A percentile compares a stretch with the other conserved stretches of the same genome.
These are phyloP conservation scores for Neurospora discreta DNA, from an alignment of 495 filamentous ascomycete species.

Conservation along the genomic window DNA sequence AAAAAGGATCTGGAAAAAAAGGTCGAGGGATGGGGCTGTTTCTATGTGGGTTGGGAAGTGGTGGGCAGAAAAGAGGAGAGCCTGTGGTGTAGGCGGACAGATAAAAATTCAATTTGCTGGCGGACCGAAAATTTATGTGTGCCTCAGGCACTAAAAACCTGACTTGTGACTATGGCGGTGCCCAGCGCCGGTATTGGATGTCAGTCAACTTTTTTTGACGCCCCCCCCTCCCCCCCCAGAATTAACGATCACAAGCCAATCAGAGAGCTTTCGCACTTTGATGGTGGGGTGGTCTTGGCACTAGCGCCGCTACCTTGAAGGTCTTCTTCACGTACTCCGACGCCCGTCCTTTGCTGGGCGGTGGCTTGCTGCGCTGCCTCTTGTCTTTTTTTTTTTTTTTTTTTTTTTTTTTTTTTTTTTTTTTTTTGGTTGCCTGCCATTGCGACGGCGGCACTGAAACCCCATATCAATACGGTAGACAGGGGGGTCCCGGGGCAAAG, in stretches of 20 bases:
- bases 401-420: background rate
- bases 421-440: background rate
- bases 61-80: slow-evolving; percentile 22
- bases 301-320: background rate
- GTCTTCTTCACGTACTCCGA: background rate
- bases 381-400: background rate
- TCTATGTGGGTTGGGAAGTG: slow-evolving; percentile 19
- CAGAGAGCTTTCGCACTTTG: background rate
- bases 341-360: background rate
- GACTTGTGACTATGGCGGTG: background rate
- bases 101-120: slow-evolving; percentile 21
- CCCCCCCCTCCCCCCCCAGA: slow-evolving; percentile 8
- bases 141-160: slow-evolving; percentile 20
- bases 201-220: background rate
- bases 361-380: background rate
- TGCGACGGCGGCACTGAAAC: background rate
- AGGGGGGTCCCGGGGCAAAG: background rate
- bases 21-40: slow-evolving; percentile 14
- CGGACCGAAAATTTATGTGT: slow-evolving; percentile 14
- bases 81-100: slow-evolving; percentile 5
- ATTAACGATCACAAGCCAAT: slow-evolving; percentile 1
- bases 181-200: background rate
- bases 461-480: background rate
- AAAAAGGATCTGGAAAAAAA: slow-evolving; percentile 27
- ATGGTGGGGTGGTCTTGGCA: slow-evolving; percentile 11